Evolutionary conservation across 2,329 filamentous ascomycete species (phyloP), one percentile per base, ranked within the genome.

Genomic region (Monilinia polystroma): DNA sequence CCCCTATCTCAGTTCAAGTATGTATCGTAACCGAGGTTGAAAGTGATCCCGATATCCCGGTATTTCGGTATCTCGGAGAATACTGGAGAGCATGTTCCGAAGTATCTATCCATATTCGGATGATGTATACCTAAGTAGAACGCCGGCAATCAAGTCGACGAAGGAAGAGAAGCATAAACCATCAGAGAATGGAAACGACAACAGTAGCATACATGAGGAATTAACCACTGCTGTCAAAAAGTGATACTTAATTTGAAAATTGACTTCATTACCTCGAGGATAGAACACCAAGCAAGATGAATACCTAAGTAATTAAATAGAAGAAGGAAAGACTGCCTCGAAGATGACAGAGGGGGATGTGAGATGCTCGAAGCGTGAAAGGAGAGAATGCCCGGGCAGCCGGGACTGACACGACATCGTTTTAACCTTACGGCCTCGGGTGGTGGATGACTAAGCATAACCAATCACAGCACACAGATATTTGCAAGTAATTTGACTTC

Each of bases 401-500:
- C 32, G 10, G 38, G 41, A 16, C 41, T 51, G 47, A 23, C 47
- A 23, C 11, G 47, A n/a, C 47, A 26, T 26, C 47, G 26, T 51
- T 47, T n/a, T 12, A 51, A n/a, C 20, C 47, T 23, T n/a, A n/a
- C 7, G 45, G 57, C 45, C 12, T 35, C 20, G 57, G 20, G 14
- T 45, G 56, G 14, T 20, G 16, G 29, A 45, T 66, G 49, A 66
- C 56, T 66, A 66, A 66, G 55, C 12, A 32, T 3, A 38, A 53
- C 64, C 64, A 66, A 66, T 66, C 64, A 66, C 8, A 35, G 23
- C 20, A 11, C 35, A 35, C 23, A 26, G 45, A 38, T 52, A n/a
- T 29, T 41, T 53, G 49, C 55, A 60, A 66, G 35, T 64, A 56
- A 49, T 56, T 63, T 43, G 53, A 67, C 66, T 35, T 63, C 66